Evolutionary conservation across 495 filamentous ascomycete species (phyloP), one percentile per base, ranked within the genome.

Genomic region (Parachaetomium inaequale): DNA sequence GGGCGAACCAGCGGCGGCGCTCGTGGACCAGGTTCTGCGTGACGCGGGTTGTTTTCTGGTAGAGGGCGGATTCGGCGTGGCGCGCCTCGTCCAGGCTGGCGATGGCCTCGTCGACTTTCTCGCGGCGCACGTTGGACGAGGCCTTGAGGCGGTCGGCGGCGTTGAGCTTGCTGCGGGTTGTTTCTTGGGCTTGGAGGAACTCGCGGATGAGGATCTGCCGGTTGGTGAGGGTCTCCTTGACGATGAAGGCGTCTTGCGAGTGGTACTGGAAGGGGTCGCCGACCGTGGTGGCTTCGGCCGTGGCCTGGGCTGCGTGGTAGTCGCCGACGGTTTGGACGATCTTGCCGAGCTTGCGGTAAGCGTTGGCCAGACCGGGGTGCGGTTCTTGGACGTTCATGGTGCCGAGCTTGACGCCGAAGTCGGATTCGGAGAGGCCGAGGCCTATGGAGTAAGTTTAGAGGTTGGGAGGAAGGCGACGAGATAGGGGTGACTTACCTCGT

Each of bases 201-300:
- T 99, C 95, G 51, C 95, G 91, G 34, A 97, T 88, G n/a, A 99
- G 83, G 69, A 99, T 96, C 74, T 99, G 95, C 4, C 95, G 88
- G 77, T 99, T 99, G 21, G 95, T 99, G 65, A 99, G 84, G 25
- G 93, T 97, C 70, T 99, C 95, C 75, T 99, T 99, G 65, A 99
- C 95, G 70, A 98, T 96, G 72, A 98, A 94, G 26, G 95, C 91
- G 70, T 99, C 94, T 15, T 88, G 87, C 28, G 92, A 96, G 75
- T 99, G 93, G 71, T 99, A 98, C 63, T 89, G 88, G 55, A 99
- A 84, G 7, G 95, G 92, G 68, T 98, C 95, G 50, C 90, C 91
- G 49, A 99, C 82, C 0, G 93, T 97, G 2, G 93, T 96, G 7
- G 95, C 95, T 75, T 99, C 95, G 17, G 91, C 91, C 11, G 95